Conservation (phyloP, 2,329 filamentous ascomycete species). For the Aureobasidium sp. region DNA sequence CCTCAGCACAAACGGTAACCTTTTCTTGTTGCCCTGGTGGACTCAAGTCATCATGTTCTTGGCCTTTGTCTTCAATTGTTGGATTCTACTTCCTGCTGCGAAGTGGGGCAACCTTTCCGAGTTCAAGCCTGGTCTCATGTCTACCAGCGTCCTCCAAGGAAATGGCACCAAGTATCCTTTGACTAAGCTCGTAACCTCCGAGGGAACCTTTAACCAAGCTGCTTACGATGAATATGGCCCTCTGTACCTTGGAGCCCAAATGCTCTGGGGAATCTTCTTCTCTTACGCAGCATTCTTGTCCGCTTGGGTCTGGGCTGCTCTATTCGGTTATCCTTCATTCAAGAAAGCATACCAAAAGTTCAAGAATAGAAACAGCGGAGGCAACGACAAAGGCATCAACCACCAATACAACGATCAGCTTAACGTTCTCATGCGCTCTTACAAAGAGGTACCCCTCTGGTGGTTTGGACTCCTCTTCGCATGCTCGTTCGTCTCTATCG, state of each 20-base stretch:
- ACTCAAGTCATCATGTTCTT: constrained; percentile 49
- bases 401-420: constrained; percentile 51
- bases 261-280: constrained; percentile 52
- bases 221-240: constrained; percentile 41
- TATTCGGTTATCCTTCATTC: constrained; percentile 40
- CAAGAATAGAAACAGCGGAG: constrained; percentile 36
- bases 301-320: constrained; percentile 49
- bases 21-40: constrained; percentile 48
- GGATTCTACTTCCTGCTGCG: constrained; percentile 50
- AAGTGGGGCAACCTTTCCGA: constrained; percentile 49
- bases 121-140: constrained; percentile 49
- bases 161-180: constrained; percentile 42
- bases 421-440: constrained; percentile 50
- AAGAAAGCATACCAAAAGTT: constrained; percentile 29
- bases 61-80: constrained; percentile 49
- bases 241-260: constrained; percentile 50
- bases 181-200: constrained; percentile 32
- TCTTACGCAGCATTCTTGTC: constrained; percentile 53
- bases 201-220: constrained; percentile 42
- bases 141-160: constrained; percentile 38
- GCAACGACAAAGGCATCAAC: constrained; percentile 38
- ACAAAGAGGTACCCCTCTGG: constrained; percentile 51
- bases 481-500: constrained; percentile 40
- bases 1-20: constrained; percentile 43
- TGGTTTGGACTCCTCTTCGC: constrained; percentile 48